phyloP scores from a whole-genome alignment of 495 filamentous ascomycete species.

The Daldinia caldariorum region DNA sequence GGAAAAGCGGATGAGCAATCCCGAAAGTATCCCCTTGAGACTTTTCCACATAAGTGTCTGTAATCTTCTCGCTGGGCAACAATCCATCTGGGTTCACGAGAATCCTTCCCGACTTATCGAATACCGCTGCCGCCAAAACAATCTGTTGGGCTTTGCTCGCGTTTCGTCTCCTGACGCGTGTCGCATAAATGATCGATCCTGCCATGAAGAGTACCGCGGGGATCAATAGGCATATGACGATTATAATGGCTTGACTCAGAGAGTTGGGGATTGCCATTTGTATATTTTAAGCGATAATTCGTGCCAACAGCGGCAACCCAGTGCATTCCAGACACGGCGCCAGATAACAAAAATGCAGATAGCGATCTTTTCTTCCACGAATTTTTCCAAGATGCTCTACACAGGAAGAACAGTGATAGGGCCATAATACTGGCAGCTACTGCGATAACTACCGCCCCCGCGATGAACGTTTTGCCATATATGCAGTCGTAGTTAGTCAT shows the following conservation, averaged over 20 bases:
- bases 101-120: slow-evolving; percentile 77
- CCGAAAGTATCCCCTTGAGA: slow-evolving; percentile 80
- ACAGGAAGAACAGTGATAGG: slow-evolving; percentile 79
- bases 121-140: slow-evolving; percentile 78
- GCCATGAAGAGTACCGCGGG: slow-evolving; percentile 66
- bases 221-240: slow-evolving; percentile 71
- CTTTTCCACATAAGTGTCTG: slow-evolving; percentile 77
- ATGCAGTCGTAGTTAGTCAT: slow-evolving; percentile 77
- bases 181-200: slow-evolving; percentile 62
- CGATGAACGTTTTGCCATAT: slow-evolving; percentile 67
- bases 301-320: slow-evolving; percentile 84
- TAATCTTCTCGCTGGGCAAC: slow-evolving; percentile 84
- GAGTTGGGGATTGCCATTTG: slow-evolving; percentile 47
- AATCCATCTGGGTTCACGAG: slow-evolving; percentile 82
- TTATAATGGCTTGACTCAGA: slow-evolving; percentile 67
- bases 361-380: slow-evolving; percentile 76
- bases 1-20: slow-evolving; percentile 80
- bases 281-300: slow-evolving; percentile 61
- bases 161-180: slow-evolving; percentile 63
- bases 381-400: slow-evolving; percentile 79
- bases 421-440: slow-evolving; percentile 72
- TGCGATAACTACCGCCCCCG: slow-evolving; percentile 76
- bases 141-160: slow-evolving; percentile 78
- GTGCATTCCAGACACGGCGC: slow-evolving; percentile 86
- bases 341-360: slow-evolving; percentile 73